Conservation (phyloP, 106 monocot species). For the Allium cepa region DNA sequence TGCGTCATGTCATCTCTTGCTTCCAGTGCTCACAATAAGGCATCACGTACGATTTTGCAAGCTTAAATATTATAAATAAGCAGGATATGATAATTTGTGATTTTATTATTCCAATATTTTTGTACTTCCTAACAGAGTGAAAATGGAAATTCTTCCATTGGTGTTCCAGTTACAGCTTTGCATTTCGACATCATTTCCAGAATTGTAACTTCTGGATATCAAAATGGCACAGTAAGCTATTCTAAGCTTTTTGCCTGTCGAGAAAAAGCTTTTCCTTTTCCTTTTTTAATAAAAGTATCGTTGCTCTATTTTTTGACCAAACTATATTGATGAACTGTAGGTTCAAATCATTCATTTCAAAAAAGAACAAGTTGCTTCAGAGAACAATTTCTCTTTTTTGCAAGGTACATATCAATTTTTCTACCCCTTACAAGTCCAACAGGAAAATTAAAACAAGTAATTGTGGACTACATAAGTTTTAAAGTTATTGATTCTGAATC, state of each 20-base stretch:
- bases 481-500: background rate
- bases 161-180: slow-evolving; percentile 47
- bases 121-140: slow-evolving; percentile 34
- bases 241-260: background rate
- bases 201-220: slow-evolving; percentile 51
- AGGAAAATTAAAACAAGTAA: background rate
- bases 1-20: slow-evolving; percentile 62
- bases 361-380: slow-evolving; percentile 32
- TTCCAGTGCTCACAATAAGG: slow-evolving; percentile 46
- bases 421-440: background rate
- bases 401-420: slow-evolving; percentile 47
- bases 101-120: slow-evolving; percentile 5
- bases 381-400: slow-evolving; percentile 52
- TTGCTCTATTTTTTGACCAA: too few relatives aligned
- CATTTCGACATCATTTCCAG: slow-evolving; percentile 58
- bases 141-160: slow-evolving; percentile 18
- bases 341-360: slow-evolving; percentile 56
- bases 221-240: slow-evolving; percentile 57
- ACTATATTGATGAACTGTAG: slow-evolving; percentile 21
- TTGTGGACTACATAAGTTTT: too few relatives aligned
- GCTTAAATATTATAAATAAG: background rate
- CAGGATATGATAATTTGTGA: background rate
- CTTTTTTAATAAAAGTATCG: too few relatives aligned
- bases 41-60: slow-evolving; percentile 33
- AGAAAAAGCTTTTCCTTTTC: too few relatives aligned